Base-by-base conservation (phyloP, 345 rosid genomes). In the Citrus australasica region DNA sequence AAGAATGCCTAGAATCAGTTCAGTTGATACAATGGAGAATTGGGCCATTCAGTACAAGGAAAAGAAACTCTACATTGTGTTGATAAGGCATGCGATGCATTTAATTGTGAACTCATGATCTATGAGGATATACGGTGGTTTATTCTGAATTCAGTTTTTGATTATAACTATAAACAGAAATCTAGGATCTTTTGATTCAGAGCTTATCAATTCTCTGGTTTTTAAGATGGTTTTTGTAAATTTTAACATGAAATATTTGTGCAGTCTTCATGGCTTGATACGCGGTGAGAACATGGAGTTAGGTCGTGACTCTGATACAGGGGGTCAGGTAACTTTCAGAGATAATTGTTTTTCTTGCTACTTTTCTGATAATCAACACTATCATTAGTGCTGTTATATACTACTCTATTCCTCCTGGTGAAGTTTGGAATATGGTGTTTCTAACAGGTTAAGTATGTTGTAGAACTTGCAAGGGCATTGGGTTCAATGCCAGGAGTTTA, bases 251-350 rank as follows among this genome's bases (percentile, higher is more conserved):
- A 71, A 62, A 68, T 82, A 56, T 69, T 55, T 40, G 46, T 89
- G 87, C 90, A 91, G 97, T 80, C 91, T 92, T 84, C 95, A 92
- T 82, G 97, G 97, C 69, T 82, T 92, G 78, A 85, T 92, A 81
- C 92, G 95, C 17, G 93, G 97, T 58, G 95, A 87, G 81, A 91
- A 90, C 81, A 92, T 91, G 97, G 95, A 92, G 89, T 89, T 92
- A 78, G 97, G 97, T 70, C 90, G 95, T 32, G 97, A 90, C 82
- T 92, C 95, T 67, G 97, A 92, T 83, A 92, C 97, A 14, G 97
- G 97, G 71, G 95, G 97, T 67, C 97, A 92, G 93, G 97, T 89
- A 77, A 61, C 63, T 19, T 69, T 35, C 21, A 8, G 6, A 16
- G 30, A 61, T n/a, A 60, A 27, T 17, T 42, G 4, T 37, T 77